Base-by-base conservation (phyloP, 192 early-diverging fungal genomes). In the Coemansia sp. region DNA sequence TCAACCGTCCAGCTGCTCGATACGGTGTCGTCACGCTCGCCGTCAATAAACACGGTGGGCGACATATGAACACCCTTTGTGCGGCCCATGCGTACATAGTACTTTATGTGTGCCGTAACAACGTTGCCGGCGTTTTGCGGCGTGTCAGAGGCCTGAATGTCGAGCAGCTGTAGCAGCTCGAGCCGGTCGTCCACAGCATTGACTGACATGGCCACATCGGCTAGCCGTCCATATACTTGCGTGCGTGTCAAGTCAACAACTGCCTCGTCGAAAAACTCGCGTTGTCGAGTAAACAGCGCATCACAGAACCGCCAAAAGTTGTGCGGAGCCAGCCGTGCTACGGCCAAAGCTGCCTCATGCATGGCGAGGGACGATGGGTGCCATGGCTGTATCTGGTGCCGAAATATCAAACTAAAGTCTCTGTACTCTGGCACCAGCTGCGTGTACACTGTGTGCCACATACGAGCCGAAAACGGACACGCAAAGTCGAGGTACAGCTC, bases 361-460 rank as follows among this genome's bases (percentile, higher is more conserved):
- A 91, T 69, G 25, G 91, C 58, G 4, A 88, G 89, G 1, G 87
- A 89, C 21, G 73, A 67, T 0, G 91, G 90, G 69, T 94, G 91
- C 92, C 92, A 93, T 1, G 90, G 88, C 60, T 94, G 92, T 50
- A 94, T 81, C 72, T 94, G 92, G 63, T 94, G 89, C 15, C 91
- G 82, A 67, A 94, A 88, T 14, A 89, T 69, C 48, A 94, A 70
- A 22, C 84, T 65, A 23, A 66, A 14, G 21, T 76, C 10, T 3
- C 72, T 60, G 8, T 88, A 51, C 48, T 68, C 82, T 5, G 89
- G 87, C 51, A 88, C 29, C 12, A 92, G 77, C 56, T 87, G 74
- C 21, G 69, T 29, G 32, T 73, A 65, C 17, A 87, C 62, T 32
- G 66, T 83, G 57, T 74, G 77, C 68, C 81, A 87, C n/a, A 88